Evolutionary conservation across 2,329 filamentous ascomycete genomes (phyloP).

Genomic region (Fusarium pininemorale): DNA sequence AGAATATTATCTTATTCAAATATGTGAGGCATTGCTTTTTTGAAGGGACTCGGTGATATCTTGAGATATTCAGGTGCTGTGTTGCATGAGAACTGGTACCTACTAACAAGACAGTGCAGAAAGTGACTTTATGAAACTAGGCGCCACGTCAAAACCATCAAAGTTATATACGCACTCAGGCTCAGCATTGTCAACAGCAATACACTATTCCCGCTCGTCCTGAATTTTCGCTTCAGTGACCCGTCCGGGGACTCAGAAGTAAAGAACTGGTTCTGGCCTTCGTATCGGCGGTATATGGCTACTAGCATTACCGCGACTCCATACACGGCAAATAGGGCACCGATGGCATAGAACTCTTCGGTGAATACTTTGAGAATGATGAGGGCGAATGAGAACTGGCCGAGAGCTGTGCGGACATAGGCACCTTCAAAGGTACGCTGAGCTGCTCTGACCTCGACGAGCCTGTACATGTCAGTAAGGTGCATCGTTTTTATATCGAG

Average conservation of each 20-base stretch:
- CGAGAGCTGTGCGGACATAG: slow-evolving; percentile 92
- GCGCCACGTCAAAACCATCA: slow-evolving; percentile 65
- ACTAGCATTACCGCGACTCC: slow-evolving; percentile 85
- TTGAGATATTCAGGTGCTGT: neutral
- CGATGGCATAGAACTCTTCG: slow-evolving; percentile 93
- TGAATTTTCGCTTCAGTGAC: slow-evolving; percentile 61
- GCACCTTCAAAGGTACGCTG: slow-evolving; percentile 98
- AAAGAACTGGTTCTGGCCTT: slow-evolving; percentile 96
- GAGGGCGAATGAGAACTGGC: slow-evolving; percentile 94
- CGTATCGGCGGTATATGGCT: slow-evolving; percentile 84
- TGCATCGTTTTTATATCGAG: neutral
- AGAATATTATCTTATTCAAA: neutral
- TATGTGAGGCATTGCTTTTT: neutral
- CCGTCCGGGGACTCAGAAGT: slow-evolving; percentile 51
- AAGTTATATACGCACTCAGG: slow-evolving; percentile 64
- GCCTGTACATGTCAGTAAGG: slow-evolving; percentile 51
- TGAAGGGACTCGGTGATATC: neutral
- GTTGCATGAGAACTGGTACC: neutral
- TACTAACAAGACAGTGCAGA: neutral
- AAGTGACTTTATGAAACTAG: slow-evolving; percentile 43
- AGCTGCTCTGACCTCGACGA: slow-evolving; percentile 93
- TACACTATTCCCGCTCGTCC: slow-evolving; percentile 71
- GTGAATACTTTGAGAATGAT: slow-evolving; percentile 95
- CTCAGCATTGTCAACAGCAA: slow-evolving; percentile 66
- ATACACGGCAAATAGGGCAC: slow-evolving; percentile 94